A percentile compares a stretch with the other conserved stretches of the same genome.
Evolutionary conservation across 2,329 filamentous ascomycete species (phyloP).

Genomic region (Pestalotiopsis sp.): DNA sequence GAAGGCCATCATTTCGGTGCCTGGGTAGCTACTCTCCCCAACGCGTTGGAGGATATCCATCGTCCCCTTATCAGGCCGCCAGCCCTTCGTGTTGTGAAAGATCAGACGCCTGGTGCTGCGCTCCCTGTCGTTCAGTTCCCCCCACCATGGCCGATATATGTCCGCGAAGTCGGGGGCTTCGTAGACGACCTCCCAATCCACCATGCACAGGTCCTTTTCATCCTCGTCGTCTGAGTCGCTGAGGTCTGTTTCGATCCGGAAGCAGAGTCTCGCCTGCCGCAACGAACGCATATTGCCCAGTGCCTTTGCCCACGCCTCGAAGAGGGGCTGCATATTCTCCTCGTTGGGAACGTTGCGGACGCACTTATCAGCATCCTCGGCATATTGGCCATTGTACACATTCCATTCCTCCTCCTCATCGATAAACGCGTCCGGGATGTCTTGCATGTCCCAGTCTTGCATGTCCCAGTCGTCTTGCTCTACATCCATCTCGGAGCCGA

Average conservation of each 20-base stretch:
- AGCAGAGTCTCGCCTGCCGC: not conserved
- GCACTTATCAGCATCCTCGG: not conserved
- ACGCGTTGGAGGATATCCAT: conserved; percentile 2
- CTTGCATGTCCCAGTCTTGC: conserved; percentile 1
- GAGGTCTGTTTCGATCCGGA: not conserved
- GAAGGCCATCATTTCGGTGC: conserved; percentile 7
- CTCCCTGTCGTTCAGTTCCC: not conserved
- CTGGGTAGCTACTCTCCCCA: conserved; percentile 1
- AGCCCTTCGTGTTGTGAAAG: conserved; percentile 9
- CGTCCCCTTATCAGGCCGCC: conserved; percentile 5
- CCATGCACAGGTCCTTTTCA: not conserved
- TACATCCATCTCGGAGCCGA: no score
- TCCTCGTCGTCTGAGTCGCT: not conserved
- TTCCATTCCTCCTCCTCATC: no score
- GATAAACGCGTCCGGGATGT: no score
- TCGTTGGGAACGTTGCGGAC: conserved; percentile 10
- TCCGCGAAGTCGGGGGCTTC: conserved; percentile 1
- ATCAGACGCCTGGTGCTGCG: conserved; percentile 5
- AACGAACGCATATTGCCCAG: conserved; percentile 10
- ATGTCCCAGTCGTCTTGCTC: not conserved
- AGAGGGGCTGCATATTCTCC: conserved; percentile 8
- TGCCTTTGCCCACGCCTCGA: conserved; percentile 10
- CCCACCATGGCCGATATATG: not conserved
- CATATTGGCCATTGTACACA: not conserved
- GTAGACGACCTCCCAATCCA: conserved; percentile 11